Evolutionary conservation across 1,284 basidiomycete genomes (phyloP).

Genomic region (Cronartium ribicola): DNA sequence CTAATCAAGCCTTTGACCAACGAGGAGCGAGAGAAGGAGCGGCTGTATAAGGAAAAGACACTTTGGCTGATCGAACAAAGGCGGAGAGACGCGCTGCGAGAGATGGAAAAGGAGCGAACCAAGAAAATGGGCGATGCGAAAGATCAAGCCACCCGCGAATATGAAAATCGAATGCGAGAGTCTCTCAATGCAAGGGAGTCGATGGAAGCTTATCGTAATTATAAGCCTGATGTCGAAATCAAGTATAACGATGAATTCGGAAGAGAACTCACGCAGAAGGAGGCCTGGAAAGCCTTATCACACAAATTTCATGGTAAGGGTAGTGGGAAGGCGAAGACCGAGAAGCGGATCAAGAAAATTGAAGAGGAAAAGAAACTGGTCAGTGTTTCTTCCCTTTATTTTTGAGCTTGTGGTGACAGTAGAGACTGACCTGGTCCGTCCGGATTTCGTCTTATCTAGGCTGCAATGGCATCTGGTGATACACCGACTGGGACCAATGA

Average conservation of each 20-base stretch:
- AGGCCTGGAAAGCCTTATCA: slow-evolving; percentile 55
- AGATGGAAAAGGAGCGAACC: slow-evolving; percentile 63
- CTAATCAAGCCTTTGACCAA: slow-evolving; percentile 65
- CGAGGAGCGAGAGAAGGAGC: slow-evolving; percentile 73
- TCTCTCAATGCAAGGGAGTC: slow-evolving; percentile 80
- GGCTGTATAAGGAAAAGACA: slow-evolving; percentile 76
- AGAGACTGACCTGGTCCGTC: neutral
- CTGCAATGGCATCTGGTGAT: slow-evolving; percentile 39
- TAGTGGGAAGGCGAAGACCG: slow-evolving; percentile 38
- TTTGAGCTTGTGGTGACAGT: neutral
- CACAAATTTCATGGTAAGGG: slow-evolving; percentile 42
- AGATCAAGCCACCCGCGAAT: slow-evolving; percentile 90
- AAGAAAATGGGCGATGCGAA: slow-evolving; percentile 53
- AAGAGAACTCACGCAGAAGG: slow-evolving; percentile 80
- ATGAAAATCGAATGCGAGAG: slow-evolving; percentile 85
- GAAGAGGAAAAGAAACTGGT: slow-evolving; percentile 36
- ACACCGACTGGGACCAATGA: slow-evolving; percentile 41
- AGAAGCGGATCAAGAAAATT: slow-evolving; percentile 39
- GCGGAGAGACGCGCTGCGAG: slow-evolving; percentile 67
- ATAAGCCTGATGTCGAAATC: slow-evolving; percentile 95
- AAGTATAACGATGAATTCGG: slow-evolving; percentile 96
- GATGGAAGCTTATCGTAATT: slow-evolving; percentile 79
- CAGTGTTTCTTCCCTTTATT: neutral
- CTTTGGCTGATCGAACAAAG: slow-evolving; percentile 84
- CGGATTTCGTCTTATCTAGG: neutral